phyloP scores from a whole-genome alignment of 176 grass and related monocot species.

The Sorghum bicolor region Sorghum_bicolor_NCBIv3 NC_012872.2:10718001-10718500 shows the following conservation, averaged over 20 bases:
- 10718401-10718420: not conserved
- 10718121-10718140: constrained; percentile 44
- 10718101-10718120: constrained; percentile 56
- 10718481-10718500: not conserved
- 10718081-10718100: constrained; percentile 2
- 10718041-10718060: not conserved
- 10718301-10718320: constrained; percentile 48
- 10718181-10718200: constrained; percentile 87
- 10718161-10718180: constrained; percentile 53
- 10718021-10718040: not conserved
- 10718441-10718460: not conserved
- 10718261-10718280: not conserved
- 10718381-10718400: constrained; percentile 63
- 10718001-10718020: not conserved
- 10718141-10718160: constrained; percentile 29
- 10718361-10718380: constrained; percentile 59
- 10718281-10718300: not conserved
- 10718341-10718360: constrained; percentile 46
- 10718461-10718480: not conserved
- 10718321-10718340: constrained; percentile 71
- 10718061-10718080: not conserved
- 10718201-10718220: constrained; percentile 69
- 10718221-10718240: not conserved
- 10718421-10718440: not conserved
- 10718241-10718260: not conserved